These are phyloP conservation scores for Lichtheimia corymbifera DNA, from an alignment of 371 early-diverging fungal species.

Conservation along the genomic window DNA sequence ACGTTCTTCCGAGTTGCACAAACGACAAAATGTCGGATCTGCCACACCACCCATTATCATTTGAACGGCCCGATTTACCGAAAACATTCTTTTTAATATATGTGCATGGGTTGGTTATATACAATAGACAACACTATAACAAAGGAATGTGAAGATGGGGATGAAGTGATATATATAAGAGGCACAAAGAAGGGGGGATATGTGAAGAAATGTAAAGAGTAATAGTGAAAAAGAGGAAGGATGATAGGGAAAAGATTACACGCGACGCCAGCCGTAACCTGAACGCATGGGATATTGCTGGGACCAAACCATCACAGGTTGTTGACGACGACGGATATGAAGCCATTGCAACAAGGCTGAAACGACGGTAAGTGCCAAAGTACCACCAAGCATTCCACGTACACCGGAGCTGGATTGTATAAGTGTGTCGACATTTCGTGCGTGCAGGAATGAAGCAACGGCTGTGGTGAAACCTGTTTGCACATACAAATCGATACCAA, in stretches of 20 bases:
- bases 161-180: no score
- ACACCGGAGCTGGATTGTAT: conserved; percentile 38
- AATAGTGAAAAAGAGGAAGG: background rate
- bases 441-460: conserved; percentile 34
- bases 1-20: no score
- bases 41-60: no score
- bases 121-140: no score
- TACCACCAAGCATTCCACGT: conserved; percentile 61
- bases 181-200: background rate
- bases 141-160: no score
- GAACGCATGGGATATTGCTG: conserved; percentile 31
- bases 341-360: conserved; percentile 55
- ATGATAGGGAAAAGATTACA: conserved; percentile 10
- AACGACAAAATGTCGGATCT: no score
- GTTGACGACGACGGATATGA: conserved; percentile 23
- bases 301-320: conserved; percentile 31
- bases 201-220: conserved; percentile 1
- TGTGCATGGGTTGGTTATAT: no score
- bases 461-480: conserved; percentile 51
- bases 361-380: conserved; percentile 50
- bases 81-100: no score
- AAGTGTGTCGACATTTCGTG: conserved; percentile 17
- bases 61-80: no score
- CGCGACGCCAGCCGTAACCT: conserved; percentile 42
- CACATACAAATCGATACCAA: conserved; percentile 60